phyloP scores from a whole-genome alignment of 225 moss, liverwort and hornwort species.

The Marchantia polymorpha region DNA sequence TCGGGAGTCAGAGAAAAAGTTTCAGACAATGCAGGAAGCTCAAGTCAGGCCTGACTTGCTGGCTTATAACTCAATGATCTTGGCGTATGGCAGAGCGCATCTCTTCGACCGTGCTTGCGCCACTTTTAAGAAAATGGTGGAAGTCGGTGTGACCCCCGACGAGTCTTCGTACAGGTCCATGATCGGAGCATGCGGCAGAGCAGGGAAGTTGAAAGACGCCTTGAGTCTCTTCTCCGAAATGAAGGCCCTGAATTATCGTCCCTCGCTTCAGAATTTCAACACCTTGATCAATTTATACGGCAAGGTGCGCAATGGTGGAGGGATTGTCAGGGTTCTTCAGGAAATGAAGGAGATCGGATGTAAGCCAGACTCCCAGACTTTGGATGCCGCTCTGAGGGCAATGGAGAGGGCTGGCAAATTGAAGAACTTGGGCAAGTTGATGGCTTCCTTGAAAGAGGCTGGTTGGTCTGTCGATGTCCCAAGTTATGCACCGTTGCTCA shows the following conservation, averaged over 20 bases:
- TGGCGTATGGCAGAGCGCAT: conserved; percentile 80
- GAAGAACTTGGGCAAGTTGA: conserved; percentile 58
- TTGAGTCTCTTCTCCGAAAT: conserved; percentile 61
- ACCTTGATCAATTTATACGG: conserved; percentile 84
- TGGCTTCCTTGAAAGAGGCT: conserved; percentile 54
- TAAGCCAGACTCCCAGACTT: conserved; percentile 66
- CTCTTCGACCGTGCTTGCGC: conserved; percentile 61
- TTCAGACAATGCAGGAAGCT: conserved; percentile 54
- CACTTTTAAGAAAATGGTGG: conserved; percentile 56
- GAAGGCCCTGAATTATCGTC: conserved; percentile 52
- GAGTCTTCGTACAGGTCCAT: conserved; percentile 78
- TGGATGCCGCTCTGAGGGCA: conserved; percentile 82
- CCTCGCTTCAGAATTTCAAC: conserved; percentile 60
- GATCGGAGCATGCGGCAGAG: conserved; percentile 86
- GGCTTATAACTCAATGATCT: conserved; percentile 83
- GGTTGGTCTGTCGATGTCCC: conserved; percentile 66
- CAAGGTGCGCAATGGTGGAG: conserved; percentile 70
- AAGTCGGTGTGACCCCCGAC: conserved; percentile 57
- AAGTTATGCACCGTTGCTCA: conserved; percentile 68
- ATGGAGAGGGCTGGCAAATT: conserved; percentile 73
- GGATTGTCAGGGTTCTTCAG: conserved; percentile 58
- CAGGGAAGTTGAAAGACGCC: conserved; percentile 83
- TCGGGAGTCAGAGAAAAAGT: conserved; percentile 58
- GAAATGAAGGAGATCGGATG: conserved; percentile 76
- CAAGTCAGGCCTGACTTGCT: conserved; percentile 54